Evolutionary conservation across 768 basidiomycete genomes (phyloP).

Genomic region (Cystoderma amianthinum): DNA sequence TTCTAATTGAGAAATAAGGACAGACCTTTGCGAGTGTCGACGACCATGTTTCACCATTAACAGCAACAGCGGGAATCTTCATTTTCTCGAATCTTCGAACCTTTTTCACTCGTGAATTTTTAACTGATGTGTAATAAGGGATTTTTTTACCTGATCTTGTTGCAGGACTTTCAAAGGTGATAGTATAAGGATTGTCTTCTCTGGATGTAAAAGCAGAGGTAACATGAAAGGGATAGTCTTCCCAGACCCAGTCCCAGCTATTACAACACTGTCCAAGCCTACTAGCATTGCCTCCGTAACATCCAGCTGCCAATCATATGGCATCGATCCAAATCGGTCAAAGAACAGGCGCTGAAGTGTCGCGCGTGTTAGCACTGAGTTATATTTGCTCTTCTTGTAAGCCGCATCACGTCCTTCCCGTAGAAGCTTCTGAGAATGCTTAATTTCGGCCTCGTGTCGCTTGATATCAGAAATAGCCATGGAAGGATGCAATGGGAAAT

Average conservation of each 20-base stretch:
- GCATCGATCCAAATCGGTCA: conserved; percentile 8
- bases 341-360: conserved; percentile 1
- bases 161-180: conserved; percentile 29
- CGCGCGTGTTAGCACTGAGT: not conserved
- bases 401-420: not conserved
- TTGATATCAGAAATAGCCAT: not conserved
- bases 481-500: too few relatives aligned
- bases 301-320: conserved; percentile 32
- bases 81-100: conserved; percentile 19
- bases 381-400: not conserved
- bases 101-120: conserved; percentile 5
- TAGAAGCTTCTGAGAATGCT: not conserved
- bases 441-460: not conserved
- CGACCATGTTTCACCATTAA: conserved; percentile 28
- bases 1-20: not conserved
- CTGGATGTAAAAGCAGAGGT: conserved; percentile 14
- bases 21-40: conserved; percentile 18
- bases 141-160: conserved; percentile 22
- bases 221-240: conserved; percentile 31
- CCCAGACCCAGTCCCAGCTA: conserved; percentile 29
- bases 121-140: not conserved
- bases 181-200: conserved; percentile 20
- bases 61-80: conserved; percentile 19
- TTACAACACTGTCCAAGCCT: conserved; percentile 22
- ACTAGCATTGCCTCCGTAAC: conserved; percentile 25